These are phyloP conservation scores for Begonia fuchsioides DNA, from an alignment of 306 rosid genomes.

Conservation along the genomic window DNA sequence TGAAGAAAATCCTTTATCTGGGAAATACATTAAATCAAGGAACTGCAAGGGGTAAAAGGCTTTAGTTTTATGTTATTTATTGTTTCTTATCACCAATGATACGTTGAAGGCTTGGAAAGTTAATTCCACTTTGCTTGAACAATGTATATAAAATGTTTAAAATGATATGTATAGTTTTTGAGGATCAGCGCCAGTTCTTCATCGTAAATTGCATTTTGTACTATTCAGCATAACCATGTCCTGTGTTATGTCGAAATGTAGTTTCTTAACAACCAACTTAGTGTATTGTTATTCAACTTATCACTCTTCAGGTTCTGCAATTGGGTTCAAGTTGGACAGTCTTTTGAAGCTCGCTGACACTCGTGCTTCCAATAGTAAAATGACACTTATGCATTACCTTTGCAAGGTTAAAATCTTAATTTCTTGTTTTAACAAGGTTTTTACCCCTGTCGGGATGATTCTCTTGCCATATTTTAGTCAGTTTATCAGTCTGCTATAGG, in stretches of 20 bases:
- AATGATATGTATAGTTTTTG: neutral
- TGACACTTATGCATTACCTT: conserved; percentile 98
- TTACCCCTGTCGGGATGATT: conserved; percentile 9
- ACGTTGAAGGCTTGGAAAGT: neutral
- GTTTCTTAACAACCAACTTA: too few relatives aligned
- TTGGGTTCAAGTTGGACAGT: conserved; percentile 98
- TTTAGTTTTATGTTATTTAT: neutral
- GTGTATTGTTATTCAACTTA: too few relatives aligned
- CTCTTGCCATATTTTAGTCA: too few relatives aligned
- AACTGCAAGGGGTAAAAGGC: conserved; percentile 83
- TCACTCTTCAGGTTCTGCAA: conserved; percentile 58
- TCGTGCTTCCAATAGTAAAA: conserved; percentile 71
- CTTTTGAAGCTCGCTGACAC: conserved; percentile 90
- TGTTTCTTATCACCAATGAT: conserved; percentile 1
- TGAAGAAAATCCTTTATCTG: conserved; percentile 76
- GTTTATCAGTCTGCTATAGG: too few relatives aligned
- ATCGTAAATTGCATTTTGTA: neutral
- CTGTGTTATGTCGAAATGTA: too few relatives aligned
- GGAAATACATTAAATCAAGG: conserved; percentile 95
- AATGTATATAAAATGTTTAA: neutral
- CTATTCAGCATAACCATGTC: neutral
- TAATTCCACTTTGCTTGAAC: neutral
- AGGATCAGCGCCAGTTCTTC: neutral
- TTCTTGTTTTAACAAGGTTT: conserved; percentile 6
- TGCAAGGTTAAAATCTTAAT: conserved; percentile 55